Evolutionary conservation across 2,329 filamentous ascomycete genomes (phyloP).

Genomic region (Xylariaceae sp.): DNA sequence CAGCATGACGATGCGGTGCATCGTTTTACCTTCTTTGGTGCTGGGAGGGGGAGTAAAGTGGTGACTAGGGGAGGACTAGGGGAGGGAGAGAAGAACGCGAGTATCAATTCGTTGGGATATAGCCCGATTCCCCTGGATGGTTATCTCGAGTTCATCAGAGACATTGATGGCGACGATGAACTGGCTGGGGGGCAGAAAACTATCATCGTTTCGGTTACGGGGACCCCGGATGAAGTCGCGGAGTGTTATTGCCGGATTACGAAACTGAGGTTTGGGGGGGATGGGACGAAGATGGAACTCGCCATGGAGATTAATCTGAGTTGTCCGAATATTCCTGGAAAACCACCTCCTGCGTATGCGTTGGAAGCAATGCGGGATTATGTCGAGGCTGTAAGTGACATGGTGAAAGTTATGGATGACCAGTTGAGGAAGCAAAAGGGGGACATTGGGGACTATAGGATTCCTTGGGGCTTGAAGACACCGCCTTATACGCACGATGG

Average conservation of each 20-base stretch:
- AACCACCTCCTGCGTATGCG: slow-evolving; percentile 70
- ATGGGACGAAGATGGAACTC: slow-evolving; percentile 43
- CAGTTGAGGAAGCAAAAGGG: not conserved
- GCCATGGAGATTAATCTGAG: slow-evolving; percentile 76
- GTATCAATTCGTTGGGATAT: slow-evolving; percentile 72
- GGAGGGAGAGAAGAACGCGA: slow-evolving; percentile 34
- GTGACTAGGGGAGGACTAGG: slow-evolving; percentile 40
- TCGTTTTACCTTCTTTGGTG: slow-evolving; percentile 65
- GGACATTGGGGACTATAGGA: slow-evolving; percentile 2
- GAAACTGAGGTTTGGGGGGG: slow-evolving; percentile 30
- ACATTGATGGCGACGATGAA: slow-evolving; percentile 35
- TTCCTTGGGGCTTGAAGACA: slow-evolving; percentile 66
- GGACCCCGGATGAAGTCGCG: slow-evolving; percentile 55
- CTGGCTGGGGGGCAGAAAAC: slow-evolving; percentile 45
- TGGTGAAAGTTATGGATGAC: not conserved
- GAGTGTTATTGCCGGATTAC: slow-evolving; percentile 53
- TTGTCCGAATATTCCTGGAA: slow-evolving; percentile 70
- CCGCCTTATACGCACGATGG: slow-evolving; percentile 72
- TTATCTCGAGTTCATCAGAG: slow-evolving; percentile 46
- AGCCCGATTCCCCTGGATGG: slow-evolving; percentile 59
- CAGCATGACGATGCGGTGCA: slow-evolving; percentile 58
- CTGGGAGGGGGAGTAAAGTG: slow-evolving; percentile 8
- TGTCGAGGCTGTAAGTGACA: slow-evolving; percentile 44
- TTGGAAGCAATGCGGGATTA: slow-evolving; percentile 51
- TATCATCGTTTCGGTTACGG: slow-evolving; percentile 70